Conservation (phyloP, 208 protist genomes). For the Trypanosoma caninum region DNA sequence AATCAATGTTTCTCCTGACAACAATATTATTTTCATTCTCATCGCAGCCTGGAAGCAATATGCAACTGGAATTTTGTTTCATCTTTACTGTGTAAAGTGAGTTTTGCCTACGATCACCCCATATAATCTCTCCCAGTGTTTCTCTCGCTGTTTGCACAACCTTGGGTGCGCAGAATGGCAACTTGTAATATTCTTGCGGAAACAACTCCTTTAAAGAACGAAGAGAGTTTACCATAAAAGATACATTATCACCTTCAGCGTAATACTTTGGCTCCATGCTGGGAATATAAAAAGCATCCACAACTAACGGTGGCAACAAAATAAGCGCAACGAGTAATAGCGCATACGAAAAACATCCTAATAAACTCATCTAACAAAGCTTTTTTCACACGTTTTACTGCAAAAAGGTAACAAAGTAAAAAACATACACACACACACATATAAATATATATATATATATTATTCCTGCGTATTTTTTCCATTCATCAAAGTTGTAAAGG, state of each 20-base stretch:
- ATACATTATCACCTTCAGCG: conserved; percentile 32
- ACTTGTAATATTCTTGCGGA: conserved; percentile 58
- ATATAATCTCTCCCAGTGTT: conserved; percentile 75
- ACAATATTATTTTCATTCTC: conserved; percentile 26
- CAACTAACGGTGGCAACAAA: background rate
- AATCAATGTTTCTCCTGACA: conserved; percentile 20
- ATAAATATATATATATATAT: conserved; percentile 12
- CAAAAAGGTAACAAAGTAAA: too few species aligned
- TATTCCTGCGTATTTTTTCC: too few species aligned
- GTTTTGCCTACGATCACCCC: conserved; percentile 67
- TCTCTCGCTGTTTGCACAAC: conserved; percentile 31
- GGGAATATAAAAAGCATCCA: conserved; percentile 57
- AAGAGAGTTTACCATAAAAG: conserved; percentile 64
- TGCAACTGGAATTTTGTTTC: conserved; percentile 39
- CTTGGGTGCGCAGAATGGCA: conserved; percentile 61
- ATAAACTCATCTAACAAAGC: too few species aligned
- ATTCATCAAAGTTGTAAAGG: too few species aligned
- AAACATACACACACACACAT: background rate
- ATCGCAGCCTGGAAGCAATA: conserved; percentile 41
- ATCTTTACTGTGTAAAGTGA: conserved; percentile 73
- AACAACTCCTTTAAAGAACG: conserved; percentile 66
- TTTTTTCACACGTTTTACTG: too few species aligned
- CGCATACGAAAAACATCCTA: too few species aligned
- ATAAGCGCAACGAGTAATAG: background rate
- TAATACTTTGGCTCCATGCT: conserved; percentile 53